Evolutionary conservation across 805 yeast genomes (phyloP), one percentile per base, ranked within the genome.

Genomic region (Priceomyces castillae): DNA sequence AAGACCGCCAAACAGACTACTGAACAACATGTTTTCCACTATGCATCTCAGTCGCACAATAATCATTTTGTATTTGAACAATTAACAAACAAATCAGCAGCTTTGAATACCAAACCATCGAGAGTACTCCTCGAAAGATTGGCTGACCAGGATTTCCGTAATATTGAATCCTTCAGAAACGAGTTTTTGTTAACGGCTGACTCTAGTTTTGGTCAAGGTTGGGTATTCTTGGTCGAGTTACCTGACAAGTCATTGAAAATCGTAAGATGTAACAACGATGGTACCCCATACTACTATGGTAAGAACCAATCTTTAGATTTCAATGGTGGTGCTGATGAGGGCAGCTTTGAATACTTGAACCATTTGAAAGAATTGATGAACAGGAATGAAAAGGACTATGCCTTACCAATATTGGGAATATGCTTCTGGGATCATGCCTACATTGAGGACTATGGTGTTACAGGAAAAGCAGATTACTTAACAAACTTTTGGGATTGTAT

Each of bases 351-450:
- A 30, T 65, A 69, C 37, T 64, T 80, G 56, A 57, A 59, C 36
- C 64, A 65, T 26, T 59, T 80, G 43, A 71, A 71, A 43, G 64
- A 73, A 41, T 59, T 71, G 18, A 75, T 75, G 20, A 55, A 59
- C 23, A 46, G 54, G 22, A 64, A 65, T 16, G 73, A 71, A 31
- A 73, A 70, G 51, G 90, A 84, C 60, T 80, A 76, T 69, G 75
- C 81, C 18, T 69, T 90, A 51, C 95, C 94, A 5, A 66, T 94
- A 37, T 73, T 94, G 51, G 86, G 82, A 40, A 74, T 90, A 50
- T 88, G 82, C 64, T 75, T 86, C 52, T 90, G 97, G 96, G 95
- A 92, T 62, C 79, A 82, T 50, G 88, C 96, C n/a, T 94, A 84
- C 62, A 56, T 89, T 36, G 69, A 77, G 20, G 98, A 94, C 64